phyloP scores from a whole-genome alignment of 192 early-diverging fungal genomes.

The Spizellomyces sp. region DNA sequence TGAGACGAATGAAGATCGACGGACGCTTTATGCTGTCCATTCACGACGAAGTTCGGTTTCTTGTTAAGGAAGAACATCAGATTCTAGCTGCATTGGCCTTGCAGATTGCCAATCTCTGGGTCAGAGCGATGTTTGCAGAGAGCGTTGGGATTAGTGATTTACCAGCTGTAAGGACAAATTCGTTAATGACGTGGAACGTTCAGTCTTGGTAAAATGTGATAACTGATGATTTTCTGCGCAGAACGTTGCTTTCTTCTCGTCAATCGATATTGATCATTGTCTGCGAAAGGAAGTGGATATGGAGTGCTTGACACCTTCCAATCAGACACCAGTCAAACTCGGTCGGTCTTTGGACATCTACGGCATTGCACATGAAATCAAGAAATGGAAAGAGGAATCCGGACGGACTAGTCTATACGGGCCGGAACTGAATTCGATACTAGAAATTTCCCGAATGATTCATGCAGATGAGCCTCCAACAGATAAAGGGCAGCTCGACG shows the following conservation, averaged over 20 bases:
- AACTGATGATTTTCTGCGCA: conserved; percentile 15
- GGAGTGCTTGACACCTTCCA: conserved; percentile 85
- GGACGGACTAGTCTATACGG: conserved; percentile 1
- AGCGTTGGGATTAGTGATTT: conserved; percentile 84
- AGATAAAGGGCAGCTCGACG: not conserved
- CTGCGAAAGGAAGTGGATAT: conserved; percentile 90
- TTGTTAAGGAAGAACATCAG: conserved; percentile 76
- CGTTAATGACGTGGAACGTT: not conserved
- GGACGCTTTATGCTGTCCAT: conserved; percentile 88
- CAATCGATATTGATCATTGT: conserved; percentile 89
- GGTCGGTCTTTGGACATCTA: conserved; percentile 32
- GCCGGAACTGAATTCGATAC: not conserved
- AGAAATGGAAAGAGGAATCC: conserved; percentile 3
- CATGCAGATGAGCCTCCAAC: not conserved
- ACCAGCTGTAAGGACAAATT: conserved; percentile 75
- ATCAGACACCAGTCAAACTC: conserved; percentile 36
- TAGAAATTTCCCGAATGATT: not conserved
- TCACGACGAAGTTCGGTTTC: conserved; percentile 93
- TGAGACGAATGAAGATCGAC: conserved; percentile 73
- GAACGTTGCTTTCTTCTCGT: conserved; percentile 92
- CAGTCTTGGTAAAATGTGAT: not conserved
- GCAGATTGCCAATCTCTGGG: conserved; percentile 94
- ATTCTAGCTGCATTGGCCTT: conserved; percentile 78
- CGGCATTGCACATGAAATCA: conserved; percentile 12
- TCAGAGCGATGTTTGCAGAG: conserved; percentile 82